phyloP scores from a whole-genome alignment of 805 yeast genomes.

The Cyberlindnera meyerae region DNA sequence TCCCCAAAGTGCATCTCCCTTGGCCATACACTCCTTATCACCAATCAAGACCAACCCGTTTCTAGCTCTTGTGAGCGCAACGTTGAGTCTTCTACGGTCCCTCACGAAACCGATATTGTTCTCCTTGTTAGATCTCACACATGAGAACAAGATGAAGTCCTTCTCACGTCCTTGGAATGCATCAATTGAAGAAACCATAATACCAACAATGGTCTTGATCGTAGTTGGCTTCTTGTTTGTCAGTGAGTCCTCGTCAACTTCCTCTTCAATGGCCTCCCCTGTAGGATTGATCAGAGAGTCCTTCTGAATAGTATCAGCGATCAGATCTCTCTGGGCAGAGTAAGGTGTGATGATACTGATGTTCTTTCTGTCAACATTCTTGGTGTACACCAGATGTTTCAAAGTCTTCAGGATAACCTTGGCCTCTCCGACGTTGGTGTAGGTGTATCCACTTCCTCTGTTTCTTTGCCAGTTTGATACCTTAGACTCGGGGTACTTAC shows the following conservation, averaged over 20 bases:
- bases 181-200: conserved; percentile 59
- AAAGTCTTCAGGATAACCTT: conserved; percentile 42
- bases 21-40: conserved; percentile 44
- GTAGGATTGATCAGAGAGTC: conserved; percentile 55
- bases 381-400: conserved; percentile 47
- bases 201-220: conserved; percentile 34
- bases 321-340: conserved; percentile 64
- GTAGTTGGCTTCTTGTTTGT: conserved; percentile 13
- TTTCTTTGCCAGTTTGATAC: conserved; percentile 40
- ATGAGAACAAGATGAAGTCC: conserved; percentile 67
- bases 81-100: conserved; percentile 61
- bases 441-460: conserved; percentile 51
- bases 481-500: conserved; percentile 41
- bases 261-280: conserved; percentile 40
- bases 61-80: conserved; percentile 68
- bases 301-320: conserved; percentile 44
- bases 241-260: conserved; percentile 49
- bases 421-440: conserved; percentile 52
- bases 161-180: conserved; percentile 90
- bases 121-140: conserved; percentile 60
- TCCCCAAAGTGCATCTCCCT: conserved; percentile 46
- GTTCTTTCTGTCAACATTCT: conserved; percentile 42
- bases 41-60: conserved; percentile 60
- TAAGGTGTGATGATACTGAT: conserved; percentile 75
- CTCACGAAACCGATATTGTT: conserved; percentile 57